phyloP scores from a whole-genome alignment of 305 asterid species.

The Fraxinus ornus region DNA sequence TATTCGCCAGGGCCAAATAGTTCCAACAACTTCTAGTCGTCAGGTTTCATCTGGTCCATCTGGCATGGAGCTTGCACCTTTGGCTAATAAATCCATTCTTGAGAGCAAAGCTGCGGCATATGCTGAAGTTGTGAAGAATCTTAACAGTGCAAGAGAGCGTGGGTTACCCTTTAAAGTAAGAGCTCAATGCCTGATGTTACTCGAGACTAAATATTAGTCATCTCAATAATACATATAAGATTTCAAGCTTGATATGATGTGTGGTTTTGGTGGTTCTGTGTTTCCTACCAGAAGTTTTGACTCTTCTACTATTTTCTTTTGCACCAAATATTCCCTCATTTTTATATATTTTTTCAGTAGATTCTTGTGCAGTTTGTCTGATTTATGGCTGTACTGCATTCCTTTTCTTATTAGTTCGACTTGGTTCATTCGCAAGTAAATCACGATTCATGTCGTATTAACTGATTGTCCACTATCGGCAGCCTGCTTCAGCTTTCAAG shows the following conservation, averaged over 20 bases:
- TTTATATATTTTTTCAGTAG: not conserved
- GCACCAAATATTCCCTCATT: not conserved
- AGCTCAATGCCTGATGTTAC: slow-evolving; percentile 10
- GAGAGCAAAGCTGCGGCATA: slow-evolving; percentile 86
- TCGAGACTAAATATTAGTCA: slow-evolving; percentile 6
- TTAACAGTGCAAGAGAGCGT: slow-evolving; percentile 77
- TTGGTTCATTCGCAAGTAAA: not conserved
- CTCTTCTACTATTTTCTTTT: not conserved
- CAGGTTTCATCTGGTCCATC: slow-evolving; percentile 60
- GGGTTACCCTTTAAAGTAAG: slow-evolving; percentile 76
- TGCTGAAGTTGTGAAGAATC: slow-evolving; percentile 79
- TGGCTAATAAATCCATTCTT: slow-evolving; percentile 55
- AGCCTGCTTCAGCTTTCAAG: slow-evolving; percentile 92
- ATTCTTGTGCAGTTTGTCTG: slow-evolving; percentile 13
- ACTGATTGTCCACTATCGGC: slow-evolving; percentile 31
- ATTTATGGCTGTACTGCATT: not conserved
- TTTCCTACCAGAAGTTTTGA: not conserved
- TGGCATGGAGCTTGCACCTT: slow-evolving; percentile 51
- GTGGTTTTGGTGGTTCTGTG: not conserved
- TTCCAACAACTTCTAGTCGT: slow-evolving; percentile 56
- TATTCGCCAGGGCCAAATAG: slow-evolving; percentile 63
- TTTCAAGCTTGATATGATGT: slow-evolving; percentile 12
- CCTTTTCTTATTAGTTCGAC: not conserved
- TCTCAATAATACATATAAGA: not conserved
- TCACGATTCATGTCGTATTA: slow-evolving; percentile 12